Percentiles rank a stretch among this genome's conserved stretches.
Evolutionary conservation across 805 yeast genomes (phyloP).

Genomic region (Hagleromyces aurorensis): DNA sequence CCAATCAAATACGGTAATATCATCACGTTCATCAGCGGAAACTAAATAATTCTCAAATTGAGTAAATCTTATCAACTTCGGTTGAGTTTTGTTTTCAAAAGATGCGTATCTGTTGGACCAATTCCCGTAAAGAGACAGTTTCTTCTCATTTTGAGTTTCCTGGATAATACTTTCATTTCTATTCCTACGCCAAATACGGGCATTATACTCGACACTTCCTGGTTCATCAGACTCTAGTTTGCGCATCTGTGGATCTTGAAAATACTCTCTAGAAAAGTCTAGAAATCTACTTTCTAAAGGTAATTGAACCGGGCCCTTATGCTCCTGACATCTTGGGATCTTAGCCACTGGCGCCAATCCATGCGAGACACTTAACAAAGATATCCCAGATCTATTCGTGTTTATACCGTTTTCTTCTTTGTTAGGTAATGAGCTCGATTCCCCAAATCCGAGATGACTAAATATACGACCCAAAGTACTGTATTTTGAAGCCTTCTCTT

Average conservation of each 20-base stretch:
- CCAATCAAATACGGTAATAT: slow-evolving; percentile 87
- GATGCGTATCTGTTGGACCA: slow-evolving; percentile 63
- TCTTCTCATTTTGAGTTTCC: slow-evolving; percentile 86
- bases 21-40: slow-evolving; percentile 77
- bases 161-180: slow-evolving; percentile 82
- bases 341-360: slow-evolving; percentile 46
- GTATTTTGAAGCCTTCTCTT: slow-evolving; percentile 2
- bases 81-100: slow-evolving; percentile 70
- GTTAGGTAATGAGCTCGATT: too few species aligned
- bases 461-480: slow-evolving; percentile 26
- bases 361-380: slow-evolving; percentile 25
- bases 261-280: slow-evolving; percentile 76
- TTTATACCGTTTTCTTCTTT: slow-evolving; percentile 7
- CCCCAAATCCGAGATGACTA: slow-evolving; percentile 23
- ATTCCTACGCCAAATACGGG: slow-evolving; percentile 80
- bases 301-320: slow-evolving; percentile 28
- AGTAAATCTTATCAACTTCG: slow-evolving; percentile 68
- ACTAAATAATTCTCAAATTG: slow-evolving; percentile 85
- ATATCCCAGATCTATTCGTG: slow-evolving; percentile 18
- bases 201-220: slow-evolving; percentile 78
- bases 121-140: slow-evolving; percentile 69
- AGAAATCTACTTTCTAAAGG: slow-evolving; percentile 58
- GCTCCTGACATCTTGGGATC: slow-evolving; percentile 44
- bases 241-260: slow-evolving; percentile 93
- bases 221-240: slow-evolving; percentile 82